phyloP scores from a whole-genome alignment of 2,329 filamentous ascomycete species.

The Xylariomycetidae sp. region DNA sequence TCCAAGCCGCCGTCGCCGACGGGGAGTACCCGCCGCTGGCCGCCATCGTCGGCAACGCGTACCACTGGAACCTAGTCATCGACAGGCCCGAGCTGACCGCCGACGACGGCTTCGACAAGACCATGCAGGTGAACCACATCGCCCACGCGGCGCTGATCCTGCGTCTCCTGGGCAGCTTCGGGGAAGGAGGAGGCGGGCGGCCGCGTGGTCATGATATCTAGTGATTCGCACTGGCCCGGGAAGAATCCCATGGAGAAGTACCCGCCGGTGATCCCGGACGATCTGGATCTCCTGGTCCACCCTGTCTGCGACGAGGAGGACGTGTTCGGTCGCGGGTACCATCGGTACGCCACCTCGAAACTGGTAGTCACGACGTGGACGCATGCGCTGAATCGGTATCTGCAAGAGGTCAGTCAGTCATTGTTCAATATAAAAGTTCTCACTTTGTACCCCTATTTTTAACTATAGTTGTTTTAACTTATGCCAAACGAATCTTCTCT shows the following conservation, averaged over 20 bases:
- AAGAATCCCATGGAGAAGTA: conserved; percentile 34
- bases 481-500: background rate
- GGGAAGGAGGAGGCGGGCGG: conserved; percentile 43
- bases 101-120: conserved; percentile 35
- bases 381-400: conserved; percentile 5
- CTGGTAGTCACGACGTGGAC: conserved; percentile 4
- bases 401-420: conserved; percentile 3
- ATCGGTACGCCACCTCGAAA: conserved; percentile 1
- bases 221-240: conserved; percentile 33
- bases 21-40: conserved; percentile 26
- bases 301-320: conserved; percentile 23
- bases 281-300: conserved; percentile 32
- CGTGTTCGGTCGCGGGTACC: conserved; percentile 33
- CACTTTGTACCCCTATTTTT: background rate
- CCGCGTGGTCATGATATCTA: conserved; percentile 21
- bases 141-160: conserved; percentile 33
- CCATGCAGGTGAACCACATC: conserved; percentile 35
- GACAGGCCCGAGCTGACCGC: conserved; percentile 27
- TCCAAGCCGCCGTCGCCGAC: conserved; percentile 23
- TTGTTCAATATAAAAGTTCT: background rate
- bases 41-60: conserved; percentile 37
- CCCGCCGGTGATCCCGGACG: conserved; percentile 27
- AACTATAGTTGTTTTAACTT: no score
- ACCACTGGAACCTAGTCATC: conserved; percentile 30
- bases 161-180: conserved; percentile 53